Percentiles rank a stretch among this genome's conserved stretches.
phyloP scores from a whole-genome alignment of 2,329 filamentous ascomycete genomes.

The Phoma sp. region DNA sequence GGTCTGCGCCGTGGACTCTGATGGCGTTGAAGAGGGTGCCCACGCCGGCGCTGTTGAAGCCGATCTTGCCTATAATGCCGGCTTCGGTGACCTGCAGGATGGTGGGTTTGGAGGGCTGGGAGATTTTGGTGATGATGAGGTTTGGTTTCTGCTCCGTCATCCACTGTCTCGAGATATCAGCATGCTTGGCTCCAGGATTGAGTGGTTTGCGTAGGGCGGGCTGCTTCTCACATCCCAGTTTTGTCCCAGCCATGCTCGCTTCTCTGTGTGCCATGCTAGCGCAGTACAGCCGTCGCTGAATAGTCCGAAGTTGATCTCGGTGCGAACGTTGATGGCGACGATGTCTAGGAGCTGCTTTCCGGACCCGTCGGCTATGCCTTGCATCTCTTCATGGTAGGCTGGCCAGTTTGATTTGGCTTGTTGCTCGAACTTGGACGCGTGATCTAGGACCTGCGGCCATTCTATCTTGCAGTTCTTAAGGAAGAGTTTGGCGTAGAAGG shows the following conservation, averaged over 20 bases:
- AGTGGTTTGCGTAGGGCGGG: background rate
- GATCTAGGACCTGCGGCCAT: slow-evolving; percentile 54
- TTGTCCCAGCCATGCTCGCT: slow-evolving; percentile 57
- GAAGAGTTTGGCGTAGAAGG: slow-evolving; percentile 58
- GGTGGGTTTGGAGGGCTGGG: slow-evolving; percentile 51
- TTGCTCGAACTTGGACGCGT: slow-evolving; percentile 56
- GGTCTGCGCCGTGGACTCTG: slow-evolving; percentile 61
- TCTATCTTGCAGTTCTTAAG: slow-evolving; percentile 53
- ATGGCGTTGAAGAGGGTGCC: slow-evolving; percentile 69
- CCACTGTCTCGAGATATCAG: slow-evolving; percentile 50
- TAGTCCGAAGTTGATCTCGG: slow-evolving; percentile 63
- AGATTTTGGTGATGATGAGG: slow-evolving; percentile 56
- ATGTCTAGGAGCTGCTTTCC: slow-evolving; percentile 56
- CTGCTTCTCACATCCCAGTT: slow-evolving; percentile 60
- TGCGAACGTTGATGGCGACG: slow-evolving; percentile 64
- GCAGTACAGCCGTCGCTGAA: slow-evolving; percentile 65
- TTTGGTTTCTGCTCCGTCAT: slow-evolving; percentile 57
- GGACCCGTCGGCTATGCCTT: slow-evolving; percentile 61
- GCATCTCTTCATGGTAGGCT: slow-evolving; percentile 53
- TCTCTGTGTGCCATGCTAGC: slow-evolving; percentile 52
- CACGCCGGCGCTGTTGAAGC: slow-evolving; percentile 64
- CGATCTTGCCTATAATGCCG: slow-evolving; percentile 70
- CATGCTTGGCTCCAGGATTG: background rate
- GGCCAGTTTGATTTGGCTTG: slow-evolving; percentile 53
- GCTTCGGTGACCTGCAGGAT: slow-evolving; percentile 65